Evolutionary conservation across 192 early-diverging fungal species (phyloP).

Genomic region (Coemansia sp.): DNA sequence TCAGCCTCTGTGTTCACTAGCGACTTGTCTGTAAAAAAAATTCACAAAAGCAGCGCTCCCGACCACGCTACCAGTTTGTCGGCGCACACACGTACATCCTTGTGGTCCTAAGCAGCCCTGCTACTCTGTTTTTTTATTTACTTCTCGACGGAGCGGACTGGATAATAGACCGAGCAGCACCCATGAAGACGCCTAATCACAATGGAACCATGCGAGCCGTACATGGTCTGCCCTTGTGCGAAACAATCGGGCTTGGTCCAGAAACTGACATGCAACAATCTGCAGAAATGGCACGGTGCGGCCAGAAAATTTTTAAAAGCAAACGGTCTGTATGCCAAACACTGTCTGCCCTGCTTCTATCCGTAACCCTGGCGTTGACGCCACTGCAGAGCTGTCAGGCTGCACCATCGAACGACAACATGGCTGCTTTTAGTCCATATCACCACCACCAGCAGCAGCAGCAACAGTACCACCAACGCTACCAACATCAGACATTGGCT

Average conservation of each 20-base stretch:
- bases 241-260: background rate
- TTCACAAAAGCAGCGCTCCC: too few species aligned
- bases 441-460: background rate
- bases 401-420: background rate
- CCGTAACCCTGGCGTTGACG: constrained; percentile 5
- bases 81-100: too few species aligned
- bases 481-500: background rate
- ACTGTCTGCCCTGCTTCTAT: constrained; percentile 12
- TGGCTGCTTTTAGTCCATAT: background rate
- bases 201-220: background rate
- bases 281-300: background rate
- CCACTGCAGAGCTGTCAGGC: constrained; percentile 15
- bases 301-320: constrained; percentile 1
- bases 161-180: background rate
- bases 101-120: too few species aligned
- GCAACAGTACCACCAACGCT: background rate
- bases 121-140: too few species aligned
- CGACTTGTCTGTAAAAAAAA: too few species aligned
- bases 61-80: too few species aligned
- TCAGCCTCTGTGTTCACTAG: background rate
- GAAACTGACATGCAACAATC: background rate
- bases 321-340: constrained; percentile 3
- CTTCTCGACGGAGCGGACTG: background rate
- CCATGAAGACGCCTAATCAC: background rate
- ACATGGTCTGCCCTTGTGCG: background rate